Evolutionary conservation across 2,329 filamentous ascomycete genomes (phyloP), one percentile per base, ranked within the genome.

Genomic region (Hymenoscyphus infarciens): DNA sequence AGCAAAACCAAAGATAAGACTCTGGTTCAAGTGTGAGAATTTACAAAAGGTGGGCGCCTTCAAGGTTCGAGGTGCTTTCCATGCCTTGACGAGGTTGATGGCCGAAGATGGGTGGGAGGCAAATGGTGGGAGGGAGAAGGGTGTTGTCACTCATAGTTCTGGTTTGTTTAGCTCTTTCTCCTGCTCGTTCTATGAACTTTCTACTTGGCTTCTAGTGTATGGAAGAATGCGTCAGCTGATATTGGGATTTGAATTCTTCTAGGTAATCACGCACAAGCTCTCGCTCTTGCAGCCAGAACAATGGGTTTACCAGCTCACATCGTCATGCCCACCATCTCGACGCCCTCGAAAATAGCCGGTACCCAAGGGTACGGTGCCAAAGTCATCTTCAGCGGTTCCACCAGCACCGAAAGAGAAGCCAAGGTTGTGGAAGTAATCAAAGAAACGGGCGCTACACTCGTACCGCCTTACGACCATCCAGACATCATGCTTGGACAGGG

Each of bases 1-100:
- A 0, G 85, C 89, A 0, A 78, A 74, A 3, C 92, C 92, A 0
- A 84, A 78, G 57, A 78, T 97, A 45, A 81, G 86, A 13, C 81
- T 98, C 59, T 95, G 91, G 80, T 96, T 98, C 84, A 98, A 98
- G 79, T 96, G 92, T 76, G 94, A 98, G 80, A 97, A 97, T 76
- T 80, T 91, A 63, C 95, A 98, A 79, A 86, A 87, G 61, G 87
- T 96, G 61, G 95, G 94, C 59, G 94, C 94, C 0, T 98, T 98
- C 81, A 98, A 98, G 78, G 89, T 87, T 16, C 82, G 94, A 6
- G 95, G 94, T 5, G 94, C 93, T 0, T 97, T 97, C 70, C 91
- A 97, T 76, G 92, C 93, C 0, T 74, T 97, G 42, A 82, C 87
- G 71, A 78, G 89, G 62, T 77, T 97, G 72, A 86, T 88, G 73